These are phyloP conservation scores for Tolypocladium cylindrosporum DNA, from an alignment of 2,329 filamentous ascomycete species.

Conservation along the genomic window DNA sequence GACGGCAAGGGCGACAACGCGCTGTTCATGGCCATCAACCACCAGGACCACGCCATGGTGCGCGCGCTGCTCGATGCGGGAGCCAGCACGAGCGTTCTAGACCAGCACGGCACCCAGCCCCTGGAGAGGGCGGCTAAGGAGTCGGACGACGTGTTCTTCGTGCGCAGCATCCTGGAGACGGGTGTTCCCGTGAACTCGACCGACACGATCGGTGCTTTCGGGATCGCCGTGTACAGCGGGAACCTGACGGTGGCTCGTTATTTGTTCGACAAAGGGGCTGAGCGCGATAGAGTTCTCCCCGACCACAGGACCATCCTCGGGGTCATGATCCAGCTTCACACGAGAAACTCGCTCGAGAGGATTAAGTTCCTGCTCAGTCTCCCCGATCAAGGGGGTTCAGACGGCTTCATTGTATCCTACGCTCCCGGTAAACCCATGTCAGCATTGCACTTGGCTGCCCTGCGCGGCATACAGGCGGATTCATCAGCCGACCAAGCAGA, in stretches of 20 bases:
- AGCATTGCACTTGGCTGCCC: background rate
- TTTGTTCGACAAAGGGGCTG: background rate
- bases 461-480: too few relatives aligned
- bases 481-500: background rate
- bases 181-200: background rate
- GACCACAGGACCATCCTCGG: background rate
- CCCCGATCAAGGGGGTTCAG: background rate
- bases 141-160: background rate
- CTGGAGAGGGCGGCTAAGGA: background rate
- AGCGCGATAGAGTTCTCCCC: background rate
- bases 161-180: background rate
- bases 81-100: background rate
- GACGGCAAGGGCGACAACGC: background rate
- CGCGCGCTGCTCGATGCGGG: background rate
- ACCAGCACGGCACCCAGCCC: background rate
- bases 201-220: background rate
- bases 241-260: background rate
- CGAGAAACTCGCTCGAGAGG: background rate
- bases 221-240: background rate
- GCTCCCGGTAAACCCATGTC: background rate
- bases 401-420: background rate
- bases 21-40: background rate
- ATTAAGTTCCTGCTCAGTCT: background rate
- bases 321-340: background rate
- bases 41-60: background rate